Base-by-base conservation (phyloP, 768 basidiomycete genomes). In the Crucibulum laeve region DNA sequence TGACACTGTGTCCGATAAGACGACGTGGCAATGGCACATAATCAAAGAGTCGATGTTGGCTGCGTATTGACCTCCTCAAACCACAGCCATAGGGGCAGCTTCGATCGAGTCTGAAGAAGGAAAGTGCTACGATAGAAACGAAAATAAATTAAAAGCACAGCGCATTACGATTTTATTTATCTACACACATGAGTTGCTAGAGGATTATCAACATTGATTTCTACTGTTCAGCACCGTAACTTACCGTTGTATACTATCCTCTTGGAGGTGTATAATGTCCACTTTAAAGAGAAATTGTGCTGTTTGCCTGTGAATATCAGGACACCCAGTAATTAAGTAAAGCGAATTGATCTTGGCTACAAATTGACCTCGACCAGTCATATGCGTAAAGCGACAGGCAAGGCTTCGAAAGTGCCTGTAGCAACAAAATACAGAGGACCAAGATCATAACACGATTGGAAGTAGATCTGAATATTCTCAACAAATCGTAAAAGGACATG, bases 51-150 rank as follows among this genome's bases (percentile, higher is more conserved):
- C 49, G 15, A 53, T 81, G 41, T 81, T 68, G 79, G 79, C 79
- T 79, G 60, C 78, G 73, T 40, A 69, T 81, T 81, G 79, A 81
- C 80, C 79, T 71, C 67, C 54, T 55, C 61, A 56, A 64, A 65
- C 59, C 71, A 74, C 63, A 65, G 67, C 64, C 61, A 59, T 64
- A 59, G 51, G 61, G 51, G 45, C 74, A 71, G 77, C 77, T 79
- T 79, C 77, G 77, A 78, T 59, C 15, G 30, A 43, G 42, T 33
- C 42, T 14, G 28, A 13, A 6, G 17, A 11, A 7, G 22, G 24
- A 22, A 37, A 8, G 35, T 14, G 7, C 10, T n/a, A 21, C 35
- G 7, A 37, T 37, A 21, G 35, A n/a, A 10, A 10, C 8, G 10
- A 32, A 32, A 37, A 37, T 18, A 37, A 11, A 37, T 10, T 18